Evolutionary conservation across 441 rosid species (phyloP), one percentile per base, ranked within the genome.

Genomic region (Populus tomentosa): DNA sequence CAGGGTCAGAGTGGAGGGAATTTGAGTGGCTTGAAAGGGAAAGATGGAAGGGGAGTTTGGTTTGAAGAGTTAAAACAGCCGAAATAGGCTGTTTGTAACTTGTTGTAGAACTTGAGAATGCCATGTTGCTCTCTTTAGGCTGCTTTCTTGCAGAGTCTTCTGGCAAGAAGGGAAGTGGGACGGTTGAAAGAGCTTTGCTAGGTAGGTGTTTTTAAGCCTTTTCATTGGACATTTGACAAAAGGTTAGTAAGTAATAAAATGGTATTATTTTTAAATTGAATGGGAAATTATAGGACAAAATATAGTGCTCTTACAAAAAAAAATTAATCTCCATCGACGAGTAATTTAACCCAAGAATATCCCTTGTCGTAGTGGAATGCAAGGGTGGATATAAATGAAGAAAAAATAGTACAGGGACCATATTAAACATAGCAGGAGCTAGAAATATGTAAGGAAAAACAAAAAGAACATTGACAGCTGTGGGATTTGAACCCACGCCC

Each of bases 401-500:
- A 46, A 46, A 46, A 0, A 4, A 14, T 46, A 46, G 56, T 46
- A 46, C 6, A 4, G 56, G 56, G 56, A 46, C 20, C 56, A 46
- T 46, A 1, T 14, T 46, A 5, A 46, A 46, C 56, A 46, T 46
- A 46, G 20, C 56, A 4, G 20, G 56, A 46, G 56, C 56, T 0
- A 46, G 6, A 46, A 46, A 4, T 10, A 40, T 10, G 50, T 10
- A 40, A 40, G 50, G 50, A 40, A 40, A 40, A 40, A 3, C 14
- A 46, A 26, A 26, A 26, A 26, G 26, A 26, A 26, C 1, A 26
- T 6, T 67, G 71, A 69, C 71, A 36, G 71, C 71, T 69, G 98
- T 69, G 71, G 71, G 96, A 90, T 90, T 92, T 94, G 98, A 96
- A 94, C 98, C 98, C 98, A 94, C 98, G 98, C 97, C 98, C 94